Base-by-base conservation (phyloP, 2,329 filamentous ascomycete species). In the Alternaria sp. region DNA sequence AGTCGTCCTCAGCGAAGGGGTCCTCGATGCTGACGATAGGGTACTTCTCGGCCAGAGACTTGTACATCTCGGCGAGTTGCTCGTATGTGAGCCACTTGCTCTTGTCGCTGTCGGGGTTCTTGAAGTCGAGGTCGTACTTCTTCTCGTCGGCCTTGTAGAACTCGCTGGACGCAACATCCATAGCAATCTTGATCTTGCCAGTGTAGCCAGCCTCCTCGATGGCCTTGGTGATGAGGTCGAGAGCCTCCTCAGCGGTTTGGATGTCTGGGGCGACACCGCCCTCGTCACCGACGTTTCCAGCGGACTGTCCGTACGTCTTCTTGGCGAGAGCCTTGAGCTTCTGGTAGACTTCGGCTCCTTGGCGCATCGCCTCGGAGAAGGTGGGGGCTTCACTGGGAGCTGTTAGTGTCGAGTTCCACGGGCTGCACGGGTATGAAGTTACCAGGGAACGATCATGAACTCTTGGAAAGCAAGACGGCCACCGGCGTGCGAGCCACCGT, bases 91-190 rank as follows among this genome's bases (percentile, higher is more conserved):
- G 87, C 96, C 96, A 98, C 90, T 99, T 98, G 87, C 85, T 88
- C 80, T 90, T 88, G 87, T 99, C 96, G 82, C 92, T 96, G 70
- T 98, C 91, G 79, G 96, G 95, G 90, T 99, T 99, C 93, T 99
- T 98, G 93, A 98, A 99, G 91, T 98, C 96, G 71, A 99, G 89
- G 82, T 99, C 96, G 89, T 99, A 99, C 89, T 98, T 98, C 92
- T 98, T 97, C 82, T 86, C 95, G 56, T 96, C 93, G 55, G 79
- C 75, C 81, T 98, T 98, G 92, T 99, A 99, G 89, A 99, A 99
- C 85, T 99, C 96, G 87, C 92, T 97, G 71, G 96, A 97, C 72
- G 96, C 96, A 81, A 98, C 95, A 80, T 99, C 96, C 94, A 99
- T 97, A 82, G 96, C 96, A 78, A 99, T 99, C 84, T 97, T 93